Base-by-base conservation (phyloP, 2,329 filamentous ascomycete genomes). In the Dactylellina haptotyla region DNA sequence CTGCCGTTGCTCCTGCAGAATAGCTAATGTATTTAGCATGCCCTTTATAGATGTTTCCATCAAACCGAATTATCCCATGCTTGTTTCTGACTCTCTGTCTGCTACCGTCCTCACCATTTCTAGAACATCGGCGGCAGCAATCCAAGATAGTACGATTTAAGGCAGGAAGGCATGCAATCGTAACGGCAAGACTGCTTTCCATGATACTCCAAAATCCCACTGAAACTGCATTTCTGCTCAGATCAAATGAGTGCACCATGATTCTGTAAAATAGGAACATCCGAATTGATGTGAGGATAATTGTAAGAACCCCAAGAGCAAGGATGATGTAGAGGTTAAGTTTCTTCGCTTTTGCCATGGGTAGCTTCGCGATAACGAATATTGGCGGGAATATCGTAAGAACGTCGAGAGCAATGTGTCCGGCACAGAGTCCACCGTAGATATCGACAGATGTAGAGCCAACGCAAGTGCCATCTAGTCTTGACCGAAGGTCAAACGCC, bases 181-280 rank as follows among this genome's bases (percentile, higher is more conserved):
- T 75, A 10, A 75, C 70, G 10, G 70, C 70, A 26, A 75, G 70
- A 30, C 62, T 67, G 34, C 70, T 75, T 30, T 75, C 70, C 63
- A 75, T 67, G 8, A 75, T 75, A 25, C 70, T 69, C 63, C 64
- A 75, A 30, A 75, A 75, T 4, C 63, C 70, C 26, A 75, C 63
- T 4, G 70, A 43, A 8, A 43, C 54, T 2, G 63, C 64, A 34
- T 62, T 75, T 23, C 70, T 50, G 12, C 56, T 63, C 14, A 75
- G 41, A 26, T 75, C 70, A 12, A 75, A 75, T 1, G 57, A 57
- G 28, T 75, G 32, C 16, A 69, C 63, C 63, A 75, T 67, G 10
- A 63, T 56, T 8, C 43, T 63, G 45, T 75, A 75, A 30, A 63
- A 75, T 23, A 75, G 1, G 41, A 75, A 69, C 70, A 69, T 75